Base-by-base conservation (phyloP, 2,329 filamentous ascomycete genomes). In the Cercospora sp. region DNA sequence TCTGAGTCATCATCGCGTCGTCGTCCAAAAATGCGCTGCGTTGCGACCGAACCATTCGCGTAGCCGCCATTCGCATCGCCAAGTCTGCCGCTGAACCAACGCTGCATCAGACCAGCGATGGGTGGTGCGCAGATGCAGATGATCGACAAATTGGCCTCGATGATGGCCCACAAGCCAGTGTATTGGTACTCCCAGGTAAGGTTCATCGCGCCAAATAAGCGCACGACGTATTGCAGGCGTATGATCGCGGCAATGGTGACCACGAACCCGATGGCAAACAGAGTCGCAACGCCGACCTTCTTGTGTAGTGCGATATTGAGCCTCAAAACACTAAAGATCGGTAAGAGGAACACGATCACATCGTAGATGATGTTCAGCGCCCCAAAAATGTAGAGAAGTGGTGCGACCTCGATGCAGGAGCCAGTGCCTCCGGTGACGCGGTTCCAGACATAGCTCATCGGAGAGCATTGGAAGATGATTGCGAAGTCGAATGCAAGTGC, bases 51-150 rank as follows among this genome's bases (percentile, higher is more conserved):
- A 18, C 67, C 67, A 36, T 66, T 67, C 2, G 65, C 57, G 20
- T 64, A 69, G 16, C 60, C 63, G 30, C 55, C 12, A 10, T 62
- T 57, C n/a, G 31, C 57, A 31, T 57, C 58, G 0, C 59, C 62
- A 16, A 65, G 59, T 26, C 51, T 57, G 28, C 66, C 66, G 33
- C 42, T 65, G 31, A 60, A 62, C 66, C 63, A 68, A 20, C 67
- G 60, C 31, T 68, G 60, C 9, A 68, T 57, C 12, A 73, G 63
- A 16, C 71, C 71, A 8, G 67, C 63, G 9, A 67, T 65, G 8
- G 64, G 66, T 5, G 73, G 72, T 45, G 71, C 69, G 53, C 72
- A 74, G n/a, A 69, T 67, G 66, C 72, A 74, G 40, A 72, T 64
- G 28, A 73, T 28, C 6, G 67, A 71, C 10, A 71, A 60, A 33